phyloP scores from a whole-genome alignment of 1,139 yeast species.

The Scheffersomyces segobiensis region DNA sequence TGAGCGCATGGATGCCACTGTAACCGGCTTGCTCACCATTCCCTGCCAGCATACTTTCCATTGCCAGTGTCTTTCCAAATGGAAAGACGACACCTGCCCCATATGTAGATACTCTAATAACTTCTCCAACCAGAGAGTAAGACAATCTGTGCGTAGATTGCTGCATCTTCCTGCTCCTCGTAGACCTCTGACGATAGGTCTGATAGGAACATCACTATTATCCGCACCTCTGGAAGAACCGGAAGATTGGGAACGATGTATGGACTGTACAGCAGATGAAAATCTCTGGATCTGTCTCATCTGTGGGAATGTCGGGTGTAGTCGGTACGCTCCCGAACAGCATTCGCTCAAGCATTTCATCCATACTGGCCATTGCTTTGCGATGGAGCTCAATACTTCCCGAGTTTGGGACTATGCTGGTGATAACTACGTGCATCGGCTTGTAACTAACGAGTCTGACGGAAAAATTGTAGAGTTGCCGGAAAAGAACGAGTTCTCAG shows the following conservation, averaged over 20 bases:
- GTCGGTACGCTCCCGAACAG: conserved; percentile 76
- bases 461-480: conserved; percentile 80
- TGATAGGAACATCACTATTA: background rate
- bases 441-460: conserved; percentile 81
- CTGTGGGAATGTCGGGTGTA: conserved; percentile 91
- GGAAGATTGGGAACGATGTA: conserved; percentile 28
- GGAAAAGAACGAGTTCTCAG: conserved; percentile 26
- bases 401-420: conserved; percentile 97
- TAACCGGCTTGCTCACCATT: conserved; percentile 82
- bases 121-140: conserved; percentile 35
- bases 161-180: conserved; percentile 20
- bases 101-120: conserved; percentile 78
- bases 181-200: background rate
- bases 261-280: conserved; percentile 31
- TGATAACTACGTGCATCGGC: conserved; percentile 85
- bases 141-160: conserved; percentile 34
- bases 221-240: conserved; percentile 1
- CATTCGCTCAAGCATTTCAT: conserved; percentile 86
- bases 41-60: conserved; percentile 95
- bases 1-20: conserved; percentile 81
- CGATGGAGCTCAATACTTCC: conserved; percentile 84
- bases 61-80: conserved; percentile 82
- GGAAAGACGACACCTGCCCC: conserved; percentile 93
- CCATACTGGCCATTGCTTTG: conserved; percentile 81
- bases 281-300: conserved; percentile 80